Percentiles rank a stretch among this genome's conserved stretches.
phyloP scores from a whole-genome alignment of 495 filamentous ascomycete species.

The Xylaria cubensis region DNA sequence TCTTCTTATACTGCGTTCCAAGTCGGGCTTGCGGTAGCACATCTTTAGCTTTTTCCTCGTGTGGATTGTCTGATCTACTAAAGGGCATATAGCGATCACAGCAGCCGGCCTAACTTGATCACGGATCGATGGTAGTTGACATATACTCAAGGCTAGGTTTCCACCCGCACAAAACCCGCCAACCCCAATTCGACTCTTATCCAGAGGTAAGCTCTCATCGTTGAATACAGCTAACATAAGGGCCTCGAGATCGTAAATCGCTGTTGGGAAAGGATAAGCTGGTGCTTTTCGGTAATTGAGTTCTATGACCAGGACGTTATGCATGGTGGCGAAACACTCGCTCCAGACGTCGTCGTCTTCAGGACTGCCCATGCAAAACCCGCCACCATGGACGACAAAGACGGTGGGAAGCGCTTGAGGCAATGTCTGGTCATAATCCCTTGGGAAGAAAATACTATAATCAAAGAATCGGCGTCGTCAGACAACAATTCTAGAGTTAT shows the following conservation, averaged over 20 bases:
- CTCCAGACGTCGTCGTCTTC: not conserved
- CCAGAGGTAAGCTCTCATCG: not conserved
- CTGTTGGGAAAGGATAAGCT: not conserved
- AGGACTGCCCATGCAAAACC: slow-evolving; percentile 44
- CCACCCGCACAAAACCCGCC: not conserved
- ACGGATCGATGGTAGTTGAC: slow-evolving; percentile 38
- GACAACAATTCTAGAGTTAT: not conserved
- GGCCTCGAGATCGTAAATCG: not conserved
- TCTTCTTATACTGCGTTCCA: slow-evolving; percentile 39
- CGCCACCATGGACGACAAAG: slow-evolving; percentile 51
- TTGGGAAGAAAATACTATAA: slow-evolving; percentile 44
- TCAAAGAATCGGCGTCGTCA: not conserved
- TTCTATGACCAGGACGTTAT: not conserved
- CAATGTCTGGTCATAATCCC: slow-evolving; percentile 29
- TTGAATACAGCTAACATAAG: not conserved
- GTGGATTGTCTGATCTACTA: slow-evolving; percentile 37
- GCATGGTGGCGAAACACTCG: slow-evolving; percentile 33
- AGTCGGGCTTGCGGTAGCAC: slow-evolving; percentile 42
- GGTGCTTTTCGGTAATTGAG: not conserved
- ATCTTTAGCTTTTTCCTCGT: slow-evolving; percentile 28
- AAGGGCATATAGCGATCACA: slow-evolving; percentile 43
- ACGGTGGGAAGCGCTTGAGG: slow-evolving; percentile 42
- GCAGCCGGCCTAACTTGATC: slow-evolving; percentile 34
- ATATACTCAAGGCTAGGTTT: slow-evolving; percentile 42
- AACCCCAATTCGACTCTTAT: not conserved